Base-by-base conservation (phyloP, 495 filamentous ascomycete species). In the Tuber indicum region DNA sequence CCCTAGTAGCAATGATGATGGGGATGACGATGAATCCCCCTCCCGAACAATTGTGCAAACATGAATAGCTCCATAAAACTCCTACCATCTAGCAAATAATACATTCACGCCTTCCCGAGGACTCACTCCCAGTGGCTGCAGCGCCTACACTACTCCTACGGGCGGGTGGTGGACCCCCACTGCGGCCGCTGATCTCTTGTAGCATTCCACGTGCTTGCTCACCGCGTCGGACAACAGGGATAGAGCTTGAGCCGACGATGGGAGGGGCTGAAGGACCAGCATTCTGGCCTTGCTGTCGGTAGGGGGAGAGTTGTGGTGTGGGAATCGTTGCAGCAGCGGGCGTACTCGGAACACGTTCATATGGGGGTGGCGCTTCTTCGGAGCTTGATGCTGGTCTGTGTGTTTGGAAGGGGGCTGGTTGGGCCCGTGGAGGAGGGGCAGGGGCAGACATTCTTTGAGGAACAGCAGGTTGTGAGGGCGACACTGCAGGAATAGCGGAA, bases 381-480 rank as follows among this genome's bases (percentile, higher is more conserved):
- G 58, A 36, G 17, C 26, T 36, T 36, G 58, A 19, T 66, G 17
- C 58, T 66, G 58, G 58, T 32, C 58, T 66, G 58, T 66, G 58
- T 36, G 58, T 32, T 66, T 66, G 58, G 5, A 66, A 66, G 58
- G 58, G 58, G 14, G 26, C 58, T 36, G 58, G 32, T 1, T 66
- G 58, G 16, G 14, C 26, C 58, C 58, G 58, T 8, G 26, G 26
- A 66, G 58, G 58, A 36, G 26, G 58, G 6, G 17, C 26, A 7
- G 58, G 58, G 5, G 58, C 14, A 36, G 58, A 66, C 58, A 66
- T 7, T 26, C 58, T 32, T 66, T 66, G 58, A 66, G 58, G 58
- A 7, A 66, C 77, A 10, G 26, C 58, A 66, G 82, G 83, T 41
- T 85, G 82, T 52, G 86, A 78, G 52, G 10, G n/a, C 10, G 52